phyloP scores from a whole-genome alignment of 176 grass and related monocot genomes.

The Bolboschoenus planiculmis region DNA sequence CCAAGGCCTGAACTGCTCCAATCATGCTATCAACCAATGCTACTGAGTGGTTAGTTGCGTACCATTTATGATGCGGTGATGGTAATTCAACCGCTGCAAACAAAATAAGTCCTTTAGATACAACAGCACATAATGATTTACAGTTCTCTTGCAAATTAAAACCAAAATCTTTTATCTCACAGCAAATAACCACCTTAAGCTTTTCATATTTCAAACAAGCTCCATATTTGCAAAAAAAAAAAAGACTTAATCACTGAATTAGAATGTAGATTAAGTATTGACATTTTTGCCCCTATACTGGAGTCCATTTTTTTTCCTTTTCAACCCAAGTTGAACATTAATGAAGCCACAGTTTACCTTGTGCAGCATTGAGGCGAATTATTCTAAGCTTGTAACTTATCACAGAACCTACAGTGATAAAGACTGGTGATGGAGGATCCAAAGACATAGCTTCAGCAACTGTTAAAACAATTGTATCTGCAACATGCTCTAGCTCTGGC shows the following conservation, averaged over 20 bases:
- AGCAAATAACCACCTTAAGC: background rate
- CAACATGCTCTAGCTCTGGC: constrained; percentile 75
- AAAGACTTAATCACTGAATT: background rate
- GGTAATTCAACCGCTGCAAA: constrained; percentile 66
- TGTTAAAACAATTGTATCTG: constrained; percentile 66
- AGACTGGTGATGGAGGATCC: constrained; percentile 83
- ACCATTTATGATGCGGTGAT: constrained; percentile 74
- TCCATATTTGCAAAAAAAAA: background rate
- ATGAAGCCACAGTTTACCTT: constrained; percentile 32
- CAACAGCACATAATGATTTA: constrained; percentile 1
- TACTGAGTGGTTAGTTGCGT: constrained; percentile 66
- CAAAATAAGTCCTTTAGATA: background rate
- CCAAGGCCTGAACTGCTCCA: constrained; percentile 49
- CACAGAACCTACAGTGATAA: constrained; percentile 71
- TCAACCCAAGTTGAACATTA: background rate
- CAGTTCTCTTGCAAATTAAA: background rate
- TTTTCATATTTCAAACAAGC: constrained; percentile 8
- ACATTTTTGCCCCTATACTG: background rate
- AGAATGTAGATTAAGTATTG: background rate
- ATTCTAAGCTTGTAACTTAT: constrained; percentile 67
- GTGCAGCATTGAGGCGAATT: constrained; percentile 65
- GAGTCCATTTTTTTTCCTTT: background rate
- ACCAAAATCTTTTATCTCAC: background rate
- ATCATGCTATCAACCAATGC: constrained; percentile 53
- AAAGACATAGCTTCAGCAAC: constrained; percentile 95